Percentiles rank a stretch among this genome's conserved stretches.
Evolutionary conservation across 1,284 basidiomycete species (phyloP).

Genomic region (Naganishia sp.): DNA sequence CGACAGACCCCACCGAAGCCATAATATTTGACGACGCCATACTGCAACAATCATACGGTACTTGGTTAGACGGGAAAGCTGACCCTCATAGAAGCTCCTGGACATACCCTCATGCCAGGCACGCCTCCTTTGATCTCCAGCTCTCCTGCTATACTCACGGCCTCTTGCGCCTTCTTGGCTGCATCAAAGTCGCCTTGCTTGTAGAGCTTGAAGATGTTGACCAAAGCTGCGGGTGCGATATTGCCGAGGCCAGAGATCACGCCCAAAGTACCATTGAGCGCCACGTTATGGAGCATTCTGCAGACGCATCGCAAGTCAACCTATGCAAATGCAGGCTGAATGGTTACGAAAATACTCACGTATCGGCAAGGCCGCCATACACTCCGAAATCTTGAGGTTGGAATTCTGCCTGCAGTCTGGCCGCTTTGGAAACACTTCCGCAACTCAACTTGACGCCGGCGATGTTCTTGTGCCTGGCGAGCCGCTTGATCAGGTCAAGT

Average conservation of each 20-base stretch:
- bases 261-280: slow-evolving; percentile 27
- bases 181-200: slow-evolving; percentile 33
- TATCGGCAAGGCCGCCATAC: slow-evolving; percentile 37
- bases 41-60: slow-evolving; percentile 13
- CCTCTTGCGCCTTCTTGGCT: slow-evolving; percentile 35
- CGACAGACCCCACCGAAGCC: slow-evolving; percentile 38
- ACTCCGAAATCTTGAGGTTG: slow-evolving; percentile 33
- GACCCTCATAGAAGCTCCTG: not conserved
- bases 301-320: not conserved
- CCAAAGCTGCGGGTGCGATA: slow-evolving; percentile 29
- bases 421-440: slow-evolving; percentile 34
- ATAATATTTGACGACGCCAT: slow-evolving; percentile 37
- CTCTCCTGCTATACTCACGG: slow-evolving; percentile 33
- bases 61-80: not conserved
- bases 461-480: slow-evolving; percentile 37
- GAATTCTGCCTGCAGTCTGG: slow-evolving; percentile 24
- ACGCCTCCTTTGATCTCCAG: slow-evolving; percentile 37
- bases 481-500: slow-evolving; percentile 33
- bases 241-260: slow-evolving; percentile 34
- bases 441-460: slow-evolving; percentile 39
- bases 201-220: slow-evolving; percentile 33
- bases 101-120: slow-evolving; percentile 37
- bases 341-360: not conserved
- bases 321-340: not conserved
- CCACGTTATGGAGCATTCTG: slow-evolving; percentile 34